These are phyloP conservation scores for Wickerhamiella sergipiensis DNA, from an alignment of 805 yeast species.

Conservation along the genomic window DNA sequence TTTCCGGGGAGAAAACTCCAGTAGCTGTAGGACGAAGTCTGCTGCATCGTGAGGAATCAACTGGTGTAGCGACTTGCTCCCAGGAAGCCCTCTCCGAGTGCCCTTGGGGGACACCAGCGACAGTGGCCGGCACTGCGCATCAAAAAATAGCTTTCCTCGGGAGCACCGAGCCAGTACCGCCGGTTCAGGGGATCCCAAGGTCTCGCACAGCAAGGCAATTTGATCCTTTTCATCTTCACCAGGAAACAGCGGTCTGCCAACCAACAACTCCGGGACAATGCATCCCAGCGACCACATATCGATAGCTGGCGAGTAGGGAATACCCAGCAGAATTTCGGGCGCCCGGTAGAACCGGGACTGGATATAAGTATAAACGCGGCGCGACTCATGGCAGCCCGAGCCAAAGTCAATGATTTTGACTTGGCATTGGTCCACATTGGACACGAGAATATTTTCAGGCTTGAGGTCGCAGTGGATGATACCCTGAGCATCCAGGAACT, in stretches of 20 bases:
- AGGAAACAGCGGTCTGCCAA: constrained; percentile 90
- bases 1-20: constrained; percentile 62
- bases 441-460: constrained; percentile 68
- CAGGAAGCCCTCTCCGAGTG: constrained; percentile 11
- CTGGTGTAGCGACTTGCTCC: constrained; percentile 9
- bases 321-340: constrained; percentile 89
- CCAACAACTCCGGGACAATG: constrained; percentile 84
- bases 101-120: constrained; percentile 11
- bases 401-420: constrained; percentile 78
- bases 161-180: constrained; percentile 22
- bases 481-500: constrained; percentile 39
- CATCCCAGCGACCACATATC: constrained; percentile 98
- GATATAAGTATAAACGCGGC: constrained; percentile 87
- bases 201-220: constrained; percentile 76
- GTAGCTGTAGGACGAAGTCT: constrained; percentile 40
- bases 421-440: constrained; percentile 29
- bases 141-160: constrained; percentile 27
- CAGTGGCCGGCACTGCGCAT: constrained; percentile 23
- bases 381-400: constrained; percentile 36
- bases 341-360: constrained; percentile 94
- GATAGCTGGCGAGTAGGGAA: constrained; percentile 75
- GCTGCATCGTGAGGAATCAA: constrained; percentile 11
- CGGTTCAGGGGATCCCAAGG: constrained; percentile 76
- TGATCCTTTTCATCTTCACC: constrained; percentile 84
- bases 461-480: constrained; percentile 77